Base-by-base conservation (phyloP, 2,329 filamentous ascomycete genomes). In the Phaeosphaeria sp. region DNA sequence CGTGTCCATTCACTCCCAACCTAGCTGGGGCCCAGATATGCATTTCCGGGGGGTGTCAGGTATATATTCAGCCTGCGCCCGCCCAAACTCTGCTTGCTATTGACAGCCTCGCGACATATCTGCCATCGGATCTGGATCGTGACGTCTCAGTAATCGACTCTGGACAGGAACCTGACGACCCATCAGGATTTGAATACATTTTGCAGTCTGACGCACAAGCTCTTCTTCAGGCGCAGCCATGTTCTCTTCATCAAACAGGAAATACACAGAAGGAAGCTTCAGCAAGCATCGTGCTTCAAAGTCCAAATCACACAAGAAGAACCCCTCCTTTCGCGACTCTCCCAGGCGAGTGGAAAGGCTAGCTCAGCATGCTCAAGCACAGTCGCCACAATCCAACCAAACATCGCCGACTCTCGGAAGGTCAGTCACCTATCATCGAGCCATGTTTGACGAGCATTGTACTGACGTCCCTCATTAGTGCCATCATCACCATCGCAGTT, bases 401-500 rank as follows among this genome's bases (percentile, higher is more conserved):
- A 73, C 74, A 50, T 76, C 73, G 25, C 74, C 74, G 46, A 68
- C 71, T 17, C 58, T 77, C 23, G 74, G 74, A 63, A 72, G 72
- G 75, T 78, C 33, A 74, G 72, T 67, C 51, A 47, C 15, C 18
- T 4, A 2, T 33, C 22, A 7, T 30, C 20, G 9, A 11, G 46
- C 10, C 30, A 49, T 15, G 22, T 33, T 41, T 27, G 48, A 6
- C 49, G 23, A 41, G 46, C 42, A 36, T 25, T 52, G 55, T 39
- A 49, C 68, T 75, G 50, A 73, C 61, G 18, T 61, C 21, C 47
- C 51, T 27, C 51, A 60, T 62, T 48, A 78, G 75, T 64, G 70
- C 89, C 46, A 91, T 95, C 73, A 85, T 96, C 66, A 96, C 91
- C 10, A 85, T 96, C 60, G 86, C 90, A 67, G 87, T 96, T 67